phyloP scores from a whole-genome alignment of 495 filamentous ascomycete species.

The Hypoxylon perforatum region DNA sequence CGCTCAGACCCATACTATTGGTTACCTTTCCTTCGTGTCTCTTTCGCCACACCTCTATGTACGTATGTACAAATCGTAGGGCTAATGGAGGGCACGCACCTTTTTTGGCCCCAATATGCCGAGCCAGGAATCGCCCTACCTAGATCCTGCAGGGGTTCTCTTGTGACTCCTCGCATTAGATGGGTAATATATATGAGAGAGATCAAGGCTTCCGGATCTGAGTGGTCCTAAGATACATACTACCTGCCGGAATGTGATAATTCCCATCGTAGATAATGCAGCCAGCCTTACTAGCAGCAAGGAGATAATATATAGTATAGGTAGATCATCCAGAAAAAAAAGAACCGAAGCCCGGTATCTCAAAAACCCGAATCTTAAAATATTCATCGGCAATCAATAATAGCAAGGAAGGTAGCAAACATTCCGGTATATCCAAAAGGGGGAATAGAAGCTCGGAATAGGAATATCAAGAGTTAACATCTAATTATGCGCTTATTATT shows the following conservation, averaged over 20 bases:
- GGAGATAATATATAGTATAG: too few relatives aligned
- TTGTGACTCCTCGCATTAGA: conserved; percentile 44
- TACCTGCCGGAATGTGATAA: conserved; percentile 22
- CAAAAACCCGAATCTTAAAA: too few relatives aligned
- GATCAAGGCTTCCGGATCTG: conserved; percentile 29
- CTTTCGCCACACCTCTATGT: conserved; percentile 21
- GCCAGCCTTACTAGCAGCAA: conserved; percentile 7
- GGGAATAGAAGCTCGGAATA: neutral
- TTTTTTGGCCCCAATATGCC: conserved; percentile 25
- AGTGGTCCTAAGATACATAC: conserved; percentile 9
- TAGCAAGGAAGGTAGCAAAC: conserved; percentile 1
- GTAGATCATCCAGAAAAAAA: too few relatives aligned
- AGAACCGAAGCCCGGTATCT: too few relatives aligned
- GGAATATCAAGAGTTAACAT: neutral
- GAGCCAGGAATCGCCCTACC: conserved; percentile 27
- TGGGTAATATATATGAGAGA: conserved; percentile 41
- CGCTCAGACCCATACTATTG: conserved; percentile 35
- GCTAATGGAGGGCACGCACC: conserved; percentile 34
- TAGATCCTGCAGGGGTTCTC: conserved; percentile 44
- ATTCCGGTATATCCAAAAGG: neutral
- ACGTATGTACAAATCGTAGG: conserved; percentile 31
- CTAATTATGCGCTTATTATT: too few relatives aligned
- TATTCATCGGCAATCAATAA: neutral
- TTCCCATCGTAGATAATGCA: conserved; percentile 24
- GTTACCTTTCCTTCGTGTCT: conserved; percentile 6